Evolutionary conservation across 75 land plant genomes (phyloP).

Genomic region (Gnetum montanum): DNA sequence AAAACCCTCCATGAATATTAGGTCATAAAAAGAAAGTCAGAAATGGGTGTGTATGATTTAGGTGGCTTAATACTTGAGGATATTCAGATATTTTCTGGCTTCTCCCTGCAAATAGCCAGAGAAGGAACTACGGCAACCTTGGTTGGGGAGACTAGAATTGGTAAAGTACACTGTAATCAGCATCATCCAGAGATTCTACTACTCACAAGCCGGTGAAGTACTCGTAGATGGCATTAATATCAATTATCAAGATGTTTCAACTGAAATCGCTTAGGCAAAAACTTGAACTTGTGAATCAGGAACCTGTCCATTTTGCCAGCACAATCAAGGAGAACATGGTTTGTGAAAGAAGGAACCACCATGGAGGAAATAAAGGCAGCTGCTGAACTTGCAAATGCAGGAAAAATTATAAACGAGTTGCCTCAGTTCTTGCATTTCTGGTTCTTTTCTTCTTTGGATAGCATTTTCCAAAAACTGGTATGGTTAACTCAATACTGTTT

Average conservation of each 20-base stretch:
- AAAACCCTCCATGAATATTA: too few species aligned
- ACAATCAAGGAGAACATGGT: constrained; percentile 85
- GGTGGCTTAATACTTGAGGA: too few species aligned
- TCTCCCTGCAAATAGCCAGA: constrained; percentile 64
- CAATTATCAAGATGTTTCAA: constrained; percentile 71
- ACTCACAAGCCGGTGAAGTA: constrained; percentile 81
- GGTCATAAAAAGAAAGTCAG: too few species aligned
- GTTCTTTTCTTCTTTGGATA: too few species aligned
- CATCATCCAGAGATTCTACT: constrained; percentile 89
- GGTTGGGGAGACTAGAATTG: constrained; percentile 96
- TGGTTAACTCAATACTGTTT: too few species aligned
- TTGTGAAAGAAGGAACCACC: constrained; percentile 81
- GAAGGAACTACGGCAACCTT: constrained; percentile 37
- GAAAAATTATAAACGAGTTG: constrained; percentile 77
- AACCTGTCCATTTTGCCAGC: constrained; percentile 73
- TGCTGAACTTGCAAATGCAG: constrained; percentile 82
- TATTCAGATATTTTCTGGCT: too few species aligned
- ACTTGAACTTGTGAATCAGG: constrained; percentile 95
- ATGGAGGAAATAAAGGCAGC: constrained; percentile 73
- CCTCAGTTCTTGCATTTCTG: constrained; percentile 90
- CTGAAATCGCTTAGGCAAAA: constrained; percentile 77
- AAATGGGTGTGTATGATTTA: too few species aligned
- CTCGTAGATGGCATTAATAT: constrained; percentile 76
- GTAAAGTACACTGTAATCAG: constrained; percentile 96
- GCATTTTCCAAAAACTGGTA: too few species aligned